Conservation (phyloP, 177 flowering plant species). For the Tripterygium wilfordii region DNA sequence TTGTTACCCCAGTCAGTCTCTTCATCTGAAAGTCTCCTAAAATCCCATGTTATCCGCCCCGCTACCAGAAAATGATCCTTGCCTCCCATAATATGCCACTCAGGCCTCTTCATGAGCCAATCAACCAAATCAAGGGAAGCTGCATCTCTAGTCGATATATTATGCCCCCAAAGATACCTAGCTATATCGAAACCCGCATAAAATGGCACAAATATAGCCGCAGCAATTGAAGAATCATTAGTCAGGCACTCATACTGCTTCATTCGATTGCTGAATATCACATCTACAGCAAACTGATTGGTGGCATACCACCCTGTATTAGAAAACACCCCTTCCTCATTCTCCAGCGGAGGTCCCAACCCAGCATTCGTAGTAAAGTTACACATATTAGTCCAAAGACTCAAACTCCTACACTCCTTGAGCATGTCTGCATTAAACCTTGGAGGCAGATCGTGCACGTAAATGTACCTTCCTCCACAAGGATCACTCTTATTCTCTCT, state of each 20-base stretch:
- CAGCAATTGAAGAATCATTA: conserved; percentile 78
- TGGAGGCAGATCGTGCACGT: conserved; percentile 86
- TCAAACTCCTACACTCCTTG: conserved; percentile 69
- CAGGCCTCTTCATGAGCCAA: conserved; percentile 83
- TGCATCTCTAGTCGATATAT: conserved; percentile 69
- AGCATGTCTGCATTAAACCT: conserved; percentile 92
- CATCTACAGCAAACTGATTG: conserved; percentile 93
- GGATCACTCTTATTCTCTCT: conserved; percentile 85
- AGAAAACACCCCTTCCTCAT: conserved; percentile 75
- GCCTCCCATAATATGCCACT: conserved; percentile 88
- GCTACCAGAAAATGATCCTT: conserved; percentile 94
- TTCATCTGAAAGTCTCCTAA: conserved; percentile 60
- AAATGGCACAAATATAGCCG: conserved; percentile 91
- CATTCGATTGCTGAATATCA: conserved; percentile 85
- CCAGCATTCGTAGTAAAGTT: conserved; percentile 79
- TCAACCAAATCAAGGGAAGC: conserved; percentile 78
- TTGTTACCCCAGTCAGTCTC: conserved; percentile 91
- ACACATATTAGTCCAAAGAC: conserved; percentile 95
- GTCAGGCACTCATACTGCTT: conserved; percentile 95
- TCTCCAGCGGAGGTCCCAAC: conserved; percentile 87
- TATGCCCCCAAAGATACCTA: conserved; percentile 84
- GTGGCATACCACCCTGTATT: conserved; percentile 89
- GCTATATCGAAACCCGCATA: conserved; percentile 94
- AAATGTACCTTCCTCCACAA: conserved; percentile 92
- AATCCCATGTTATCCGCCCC: conserved; percentile 97